A percentile compares a stretch with the other conserved stretches of the same genome.
Evolutionary conservation across 768 basidiomycete genomes (phyloP).

Genomic region (Butyriboletus loyo): DNA sequence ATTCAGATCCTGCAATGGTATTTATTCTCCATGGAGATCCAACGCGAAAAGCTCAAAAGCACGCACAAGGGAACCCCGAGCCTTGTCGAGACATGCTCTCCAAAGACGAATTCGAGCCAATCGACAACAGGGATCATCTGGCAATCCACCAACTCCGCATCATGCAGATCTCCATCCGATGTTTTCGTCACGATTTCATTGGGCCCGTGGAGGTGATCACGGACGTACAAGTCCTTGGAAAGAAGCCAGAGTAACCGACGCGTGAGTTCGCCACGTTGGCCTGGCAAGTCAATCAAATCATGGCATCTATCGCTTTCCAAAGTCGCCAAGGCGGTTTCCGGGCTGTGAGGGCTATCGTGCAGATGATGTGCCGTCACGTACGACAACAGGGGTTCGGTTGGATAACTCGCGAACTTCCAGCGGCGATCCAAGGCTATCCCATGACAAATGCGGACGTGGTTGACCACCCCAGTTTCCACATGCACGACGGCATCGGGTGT

Average conservation of each 20-base stretch:
- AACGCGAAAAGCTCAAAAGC: constrained; percentile 2
- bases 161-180: not conserved
- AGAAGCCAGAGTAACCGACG: constrained; percentile 4
- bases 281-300: not conserved
- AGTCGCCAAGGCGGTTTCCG: not conserved
- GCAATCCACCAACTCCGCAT: not conserved
- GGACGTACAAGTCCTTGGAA: constrained; percentile 1
- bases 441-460: constrained; percentile 10
- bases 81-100: not conserved
- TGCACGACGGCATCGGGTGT: not conserved
- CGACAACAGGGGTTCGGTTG: constrained; percentile 9
- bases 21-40: not conserved
- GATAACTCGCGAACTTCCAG: constrained; percentile 8
- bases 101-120: constrained; percentile 5
- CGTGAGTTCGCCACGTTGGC: not conserved
- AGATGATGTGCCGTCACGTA: not conserved
- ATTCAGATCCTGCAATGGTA: not conserved
- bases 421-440: not conserved
- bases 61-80: not conserved
- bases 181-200: not conserved
- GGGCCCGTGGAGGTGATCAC: not conserved
- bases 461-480: constrained; percentile 1
- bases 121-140: not conserved
- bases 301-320: not conserved
- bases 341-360: not conserved